Conservation (phyloP, 768 basidiomycete species). For the Lepiota brunneoincarnata region DNA sequence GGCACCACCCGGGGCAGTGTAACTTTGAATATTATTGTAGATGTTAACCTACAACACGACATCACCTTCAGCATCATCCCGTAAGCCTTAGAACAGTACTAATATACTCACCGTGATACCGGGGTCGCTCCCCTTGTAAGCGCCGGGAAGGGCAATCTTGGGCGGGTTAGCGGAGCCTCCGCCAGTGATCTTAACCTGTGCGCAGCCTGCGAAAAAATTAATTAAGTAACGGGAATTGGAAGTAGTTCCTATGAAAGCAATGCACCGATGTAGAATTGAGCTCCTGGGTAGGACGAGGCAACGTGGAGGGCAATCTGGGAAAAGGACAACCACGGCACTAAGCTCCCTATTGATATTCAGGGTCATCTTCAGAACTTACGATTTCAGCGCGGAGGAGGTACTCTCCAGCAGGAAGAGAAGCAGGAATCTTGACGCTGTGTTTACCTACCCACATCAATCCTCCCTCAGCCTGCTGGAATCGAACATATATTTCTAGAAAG, state of each 20-base stretch:
- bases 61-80: conserved; percentile 18
- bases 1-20: conserved; percentile 38
- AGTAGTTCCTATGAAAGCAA: conserved; percentile 44
- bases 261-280: conserved; percentile 44
- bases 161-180: conserved; percentile 44
- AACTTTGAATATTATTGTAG: conserved; percentile 54
- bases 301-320: conserved; percentile 33
- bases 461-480: conserved; percentile 20
- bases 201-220: conserved; percentile 32
- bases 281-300: conserved; percentile 41
- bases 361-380: conserved; percentile 24
- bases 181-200: conserved; percentile 44
- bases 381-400: conserved; percentile 51
- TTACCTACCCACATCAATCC: conserved; percentile 31
- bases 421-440: conserved; percentile 41
- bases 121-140: conserved; percentile 43
- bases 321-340: not conserved
- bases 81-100: conserved; percentile 3
- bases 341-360: conserved; percentile 3
- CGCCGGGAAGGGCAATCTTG: conserved; percentile 46
- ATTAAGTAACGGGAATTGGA: not conserved
- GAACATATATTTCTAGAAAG: not conserved
- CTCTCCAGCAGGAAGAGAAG: conserved; percentile 44
- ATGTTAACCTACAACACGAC: conserved; percentile 37
- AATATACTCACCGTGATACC: conserved; percentile 35